phyloP scores from a whole-genome alignment of 2,329 filamentous ascomycete genomes.

The Monilinia fructicola region DNA sequence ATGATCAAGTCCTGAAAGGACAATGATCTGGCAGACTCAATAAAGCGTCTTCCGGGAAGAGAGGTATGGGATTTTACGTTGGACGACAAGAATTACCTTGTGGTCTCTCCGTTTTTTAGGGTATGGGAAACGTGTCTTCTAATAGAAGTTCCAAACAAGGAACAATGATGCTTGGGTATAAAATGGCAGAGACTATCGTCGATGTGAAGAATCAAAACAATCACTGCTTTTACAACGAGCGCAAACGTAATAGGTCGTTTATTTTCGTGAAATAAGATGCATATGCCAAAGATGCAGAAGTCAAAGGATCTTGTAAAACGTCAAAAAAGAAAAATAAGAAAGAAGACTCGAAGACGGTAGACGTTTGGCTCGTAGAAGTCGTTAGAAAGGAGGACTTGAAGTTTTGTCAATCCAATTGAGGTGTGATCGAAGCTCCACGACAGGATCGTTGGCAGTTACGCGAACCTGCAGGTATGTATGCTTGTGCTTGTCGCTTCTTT shows the following conservation, averaged over 20 bases:
- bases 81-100: slow-evolving; percentile 23
- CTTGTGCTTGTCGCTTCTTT: slow-evolving; percentile 38
- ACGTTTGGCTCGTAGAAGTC: slow-evolving; percentile 48
- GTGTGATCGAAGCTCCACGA: slow-evolving; percentile 41
- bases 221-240: slow-evolving; percentile 33
- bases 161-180: slow-evolving; percentile 29
- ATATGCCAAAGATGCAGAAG: slow-evolving; percentile 29
- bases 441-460: slow-evolving; percentile 38
- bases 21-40: slow-evolving; percentile 35
- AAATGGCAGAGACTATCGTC: slow-evolving; percentile 24
- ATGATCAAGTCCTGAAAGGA: slow-evolving; percentile 38
- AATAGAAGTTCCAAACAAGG: background rate
- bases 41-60: slow-evolving; percentile 29
- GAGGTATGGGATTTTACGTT: slow-evolving; percentile 10
- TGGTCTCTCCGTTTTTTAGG: slow-evolving; percentile 17
- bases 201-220: slow-evolving; percentile 21
- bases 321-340: slow-evolving; percentile 30
- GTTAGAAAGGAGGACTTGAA: slow-evolving; percentile 42
- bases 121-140: slow-evolving; percentile 12
- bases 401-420: slow-evolving; percentile 39
- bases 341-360: slow-evolving; percentile 37
- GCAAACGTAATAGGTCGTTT: slow-evolving; percentile 34
- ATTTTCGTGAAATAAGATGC: slow-evolving; percentile 36
- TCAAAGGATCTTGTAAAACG: slow-evolving; percentile 37
- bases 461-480: slow-evolving; percentile 43